Evolutionary conservation across 1,284 basidiomycete species (phyloP).

Genomic region (Tremellales sp.): DNA sequence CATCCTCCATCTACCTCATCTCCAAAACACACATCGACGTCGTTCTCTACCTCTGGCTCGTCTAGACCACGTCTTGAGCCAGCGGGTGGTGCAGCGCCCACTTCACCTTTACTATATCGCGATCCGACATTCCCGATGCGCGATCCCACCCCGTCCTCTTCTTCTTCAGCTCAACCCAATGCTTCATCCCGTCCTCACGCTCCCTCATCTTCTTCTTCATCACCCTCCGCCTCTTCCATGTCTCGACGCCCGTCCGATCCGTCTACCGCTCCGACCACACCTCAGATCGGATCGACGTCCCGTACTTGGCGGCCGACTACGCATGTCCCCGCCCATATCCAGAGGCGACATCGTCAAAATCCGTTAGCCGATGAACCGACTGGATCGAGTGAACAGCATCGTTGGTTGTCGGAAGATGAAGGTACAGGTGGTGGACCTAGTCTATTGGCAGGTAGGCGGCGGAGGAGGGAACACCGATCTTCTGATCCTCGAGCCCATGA

Average conservation of each 20-base stretch:
- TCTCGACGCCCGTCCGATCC: slow-evolving; percentile 3
- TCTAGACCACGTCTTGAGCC: too few relatives aligned
- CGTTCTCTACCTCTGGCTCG: too few relatives aligned
- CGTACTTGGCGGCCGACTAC: slow-evolving; percentile 25
- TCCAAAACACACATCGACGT: not conserved
- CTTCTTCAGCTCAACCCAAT: too few relatives aligned
- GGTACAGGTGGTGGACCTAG: slow-evolving; percentile 17
- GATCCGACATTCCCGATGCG: not conserved
- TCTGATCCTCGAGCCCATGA: not conserved
- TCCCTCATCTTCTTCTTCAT: slow-evolving; percentile 1
- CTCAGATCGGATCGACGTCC: not conserved
- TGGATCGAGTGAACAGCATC: slow-evolving; percentile 18
- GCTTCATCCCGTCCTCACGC: too few relatives aligned
- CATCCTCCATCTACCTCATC: not conserved
- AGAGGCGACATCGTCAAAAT: slow-evolving; percentile 11
- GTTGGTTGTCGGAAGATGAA: slow-evolving; percentile 43
- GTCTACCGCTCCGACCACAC: slow-evolving; percentile 14
- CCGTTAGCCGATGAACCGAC: not conserved
- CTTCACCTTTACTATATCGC: slow-evolving; percentile 2
- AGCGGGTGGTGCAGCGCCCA: too few relatives aligned
- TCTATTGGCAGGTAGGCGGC: slow-evolving; percentile 6
- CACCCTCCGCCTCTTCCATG: not conserved
- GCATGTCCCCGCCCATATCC: slow-evolving; percentile 18
- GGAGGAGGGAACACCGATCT: slow-evolving; percentile 1
- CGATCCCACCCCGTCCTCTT: slow-evolving; percentile 1